A percentile compares a stretch with the other conserved stretches of the same genome.
phyloP scores from a whole-genome alignment of 2,329 filamentous ascomycete genomes.

The Fusarium liriodendri region DNA sequence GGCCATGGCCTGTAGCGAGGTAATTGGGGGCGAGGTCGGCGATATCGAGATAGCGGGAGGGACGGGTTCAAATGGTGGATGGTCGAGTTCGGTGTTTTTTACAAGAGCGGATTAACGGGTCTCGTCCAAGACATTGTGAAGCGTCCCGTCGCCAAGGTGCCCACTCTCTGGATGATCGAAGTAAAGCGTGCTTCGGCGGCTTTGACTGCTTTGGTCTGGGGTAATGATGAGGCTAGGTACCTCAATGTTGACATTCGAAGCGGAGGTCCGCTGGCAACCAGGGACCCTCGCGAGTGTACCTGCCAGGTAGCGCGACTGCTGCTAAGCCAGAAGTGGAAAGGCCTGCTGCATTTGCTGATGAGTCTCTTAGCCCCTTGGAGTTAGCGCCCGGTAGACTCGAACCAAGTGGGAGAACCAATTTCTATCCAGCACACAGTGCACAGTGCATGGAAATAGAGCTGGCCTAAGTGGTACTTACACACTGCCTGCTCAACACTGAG shows the following conservation, averaged over 20 bases:
- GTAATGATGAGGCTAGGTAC: constrained; percentile 26
- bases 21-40: constrained; percentile 12
- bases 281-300: constrained; percentile 8
- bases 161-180: constrained; percentile 6
- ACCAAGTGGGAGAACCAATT: neutral
- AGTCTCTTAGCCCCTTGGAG: neutral
- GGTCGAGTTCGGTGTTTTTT: constrained; percentile 2
- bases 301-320: neutral
- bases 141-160: constrained; percentile 25
- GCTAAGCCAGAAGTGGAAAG: neutral
- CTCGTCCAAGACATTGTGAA: constrained; percentile 39
- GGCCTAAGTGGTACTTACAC: neutral
- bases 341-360: neutral
- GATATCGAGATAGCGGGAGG: neutral
- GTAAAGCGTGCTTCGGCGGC: constrained; percentile 19
- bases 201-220: constrained; percentile 16
- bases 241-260: constrained; percentile 25
- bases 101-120: constrained; percentile 20
- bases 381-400: constrained; percentile 17
- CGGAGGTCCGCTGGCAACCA: constrained; percentile 9
- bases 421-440: neutral
- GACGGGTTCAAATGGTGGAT: neutral
- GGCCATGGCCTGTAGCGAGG: constrained; percentile 37
- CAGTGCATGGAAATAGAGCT: neutral
- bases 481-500: neutral